phyloP scores from a whole-genome alignment of 1,284 basidiomycete species.

The Rhodofomes roseus region DNA sequence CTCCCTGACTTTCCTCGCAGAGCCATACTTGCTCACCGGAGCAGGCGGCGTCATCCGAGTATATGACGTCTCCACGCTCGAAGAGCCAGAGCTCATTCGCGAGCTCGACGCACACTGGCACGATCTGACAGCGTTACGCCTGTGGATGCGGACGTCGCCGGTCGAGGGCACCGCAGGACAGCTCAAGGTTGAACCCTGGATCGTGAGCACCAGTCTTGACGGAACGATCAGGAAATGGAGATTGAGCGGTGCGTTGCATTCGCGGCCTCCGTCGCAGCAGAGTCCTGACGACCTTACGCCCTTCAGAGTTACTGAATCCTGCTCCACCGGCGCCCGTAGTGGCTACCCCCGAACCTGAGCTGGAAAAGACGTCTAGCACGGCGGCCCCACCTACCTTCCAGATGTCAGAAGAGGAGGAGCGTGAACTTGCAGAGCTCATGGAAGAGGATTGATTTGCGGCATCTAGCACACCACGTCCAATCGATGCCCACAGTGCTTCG shows the following conservation, averaged over 20 bases:
- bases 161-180: slow-evolving; percentile 39
- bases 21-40: slow-evolving; percentile 75
- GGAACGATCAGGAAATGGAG: slow-evolving; percentile 83
- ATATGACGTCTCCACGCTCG: slow-evolving; percentile 61
- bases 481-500: too few relatives aligned
- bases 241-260: slow-evolving; percentile 52
- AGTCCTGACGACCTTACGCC: background rate
- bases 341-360: slow-evolving; percentile 18
- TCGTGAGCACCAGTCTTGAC: slow-evolving; percentile 81
- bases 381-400: slow-evolving; percentile 22
- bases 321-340: slow-evolving; percentile 31
- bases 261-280: background rate
- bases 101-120: slow-evolving; percentile 85
- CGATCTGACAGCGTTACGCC: slow-evolving; percentile 70
- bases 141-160: slow-evolving; percentile 59
- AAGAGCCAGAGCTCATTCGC: slow-evolving; percentile 63
- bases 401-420: slow-evolving; percentile 74
- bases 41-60: slow-evolving; percentile 79
- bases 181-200: slow-evolving; percentile 60
- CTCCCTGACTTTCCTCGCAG: slow-evolving; percentile 50
- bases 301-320: slow-evolving; percentile 49
- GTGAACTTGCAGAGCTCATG: slow-evolving; percentile 79
- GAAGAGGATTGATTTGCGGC: slow-evolving; percentile 47
- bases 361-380: slow-evolving; percentile 16
- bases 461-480: too few relatives aligned